Base-by-base conservation (phyloP, 1,139 yeast genomes). In the Pichia sp. region DNA sequence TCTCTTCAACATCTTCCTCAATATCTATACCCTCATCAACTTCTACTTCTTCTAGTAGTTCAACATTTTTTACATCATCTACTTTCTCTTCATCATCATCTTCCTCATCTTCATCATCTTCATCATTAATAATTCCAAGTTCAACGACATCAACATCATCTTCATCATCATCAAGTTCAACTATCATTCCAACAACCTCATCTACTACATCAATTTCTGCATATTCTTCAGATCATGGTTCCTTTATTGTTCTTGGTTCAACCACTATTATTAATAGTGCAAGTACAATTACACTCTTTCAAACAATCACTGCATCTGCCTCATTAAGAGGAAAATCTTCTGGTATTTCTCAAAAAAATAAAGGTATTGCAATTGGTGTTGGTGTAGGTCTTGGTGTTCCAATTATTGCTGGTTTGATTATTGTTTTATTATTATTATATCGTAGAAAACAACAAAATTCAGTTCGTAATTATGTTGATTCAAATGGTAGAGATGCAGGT, bases 321-420 rank as follows among this genome's bases (percentile, higher is more conserved):
- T 35, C 42, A n/a, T 28, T 35, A 6, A 14, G 23, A 13, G 21
- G 47, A 9, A 47, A 54, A 18, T 45, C 54, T 29, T 40, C 56
- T 5, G 71, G 70, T 0, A 54, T 72, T 3, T 64, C 74, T 1
- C 52, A 55, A n/a, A 66, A 69, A 37, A 60, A 67, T 43, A 65
- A 66, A 41, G 64, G 65, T 41, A 64, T 72, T 24, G 69, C 71
- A n/a, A 66, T 72, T 35, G 79, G 79, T 31, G 69, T 72, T 39
- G 70, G 67, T 15, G 70, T 63, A 16, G 66, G 67, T 39, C 38
- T 63, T 5, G 64, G 65, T 38, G 56, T 63, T 2, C 66, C 66
- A 6, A 38, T 63, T 4, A 41, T 63, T 6, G 40, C 52, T 4
- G 31, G 50, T 8, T 38, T 59, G 5, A 40, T 51, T 6, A 29